Conservation (phyloP, 495 filamentous ascomycete genomes). For the Alectoria sarmentosa region DNA sequence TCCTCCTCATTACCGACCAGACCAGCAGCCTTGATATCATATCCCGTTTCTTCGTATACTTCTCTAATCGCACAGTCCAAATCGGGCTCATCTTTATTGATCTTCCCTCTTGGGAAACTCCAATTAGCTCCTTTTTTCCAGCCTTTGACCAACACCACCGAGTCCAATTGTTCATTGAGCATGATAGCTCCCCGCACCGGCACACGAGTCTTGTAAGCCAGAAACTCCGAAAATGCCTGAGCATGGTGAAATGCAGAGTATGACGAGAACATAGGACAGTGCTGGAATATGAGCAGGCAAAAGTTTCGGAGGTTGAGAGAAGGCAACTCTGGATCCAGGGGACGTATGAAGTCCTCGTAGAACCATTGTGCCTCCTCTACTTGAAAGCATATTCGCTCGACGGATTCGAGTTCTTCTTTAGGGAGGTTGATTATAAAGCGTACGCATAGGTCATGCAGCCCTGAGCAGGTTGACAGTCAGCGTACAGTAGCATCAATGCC, state of each 20-base stretch:
- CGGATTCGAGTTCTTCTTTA: slow-evolving; percentile 76
- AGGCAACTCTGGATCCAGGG: slow-evolving; percentile 75
- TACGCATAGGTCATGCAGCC: slow-evolving; percentile 93
- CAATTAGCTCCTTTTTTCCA: slow-evolving; percentile 96
- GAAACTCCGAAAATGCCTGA: slow-evolving; percentile 78
- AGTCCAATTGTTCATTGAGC: slow-evolving; percentile 85
- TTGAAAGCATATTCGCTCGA: slow-evolving; percentile 94
- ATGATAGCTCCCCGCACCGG: slow-evolving; percentile 91
- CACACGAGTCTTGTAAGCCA: slow-evolving; percentile 88
- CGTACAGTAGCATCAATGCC: slow-evolving; percentile 11
- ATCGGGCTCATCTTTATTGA: slow-evolving; percentile 92
- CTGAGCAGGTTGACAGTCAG: slow-evolving; percentile 40
- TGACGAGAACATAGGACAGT: slow-evolving; percentile 78
- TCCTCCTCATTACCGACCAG: slow-evolving; percentile 59
- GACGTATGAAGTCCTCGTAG: slow-evolving; percentile 98
- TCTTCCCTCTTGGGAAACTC: slow-evolving; percentile 96
- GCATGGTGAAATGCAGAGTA: slow-evolving; percentile 71
- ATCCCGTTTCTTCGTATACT: slow-evolving; percentile 93
- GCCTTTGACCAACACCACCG: slow-evolving; percentile 85
- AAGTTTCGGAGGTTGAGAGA: slow-evolving; percentile 77
- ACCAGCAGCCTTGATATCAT: slow-evolving; percentile 65
- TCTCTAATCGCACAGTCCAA: slow-evolving; percentile 88
- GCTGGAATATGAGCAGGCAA: slow-evolving; percentile 79
- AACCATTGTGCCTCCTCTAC: slow-evolving; percentile 99
- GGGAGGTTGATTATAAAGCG: slow-evolving; percentile 95